Evolutionary conservation across 495 filamentous ascomycete species (phyloP).

Genomic region (Letharia columbiana): DNA sequence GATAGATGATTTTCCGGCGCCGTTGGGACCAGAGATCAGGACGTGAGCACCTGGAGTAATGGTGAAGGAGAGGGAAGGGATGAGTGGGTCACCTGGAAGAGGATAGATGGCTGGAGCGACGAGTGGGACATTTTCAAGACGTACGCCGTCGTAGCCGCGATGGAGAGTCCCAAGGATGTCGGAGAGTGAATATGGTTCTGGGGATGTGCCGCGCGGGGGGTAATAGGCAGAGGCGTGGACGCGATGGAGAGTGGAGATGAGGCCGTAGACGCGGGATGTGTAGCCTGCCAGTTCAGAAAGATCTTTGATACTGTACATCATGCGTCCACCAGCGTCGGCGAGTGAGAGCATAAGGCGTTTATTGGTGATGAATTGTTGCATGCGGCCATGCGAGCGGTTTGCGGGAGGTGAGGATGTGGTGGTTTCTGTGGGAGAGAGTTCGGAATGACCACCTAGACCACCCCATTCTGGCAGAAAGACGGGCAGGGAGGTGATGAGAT

Average conservation of each 20-base stretch:
- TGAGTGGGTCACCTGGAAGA: constrained; percentile 79
- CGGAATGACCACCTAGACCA: constrained; percentile 62
- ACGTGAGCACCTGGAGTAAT: constrained; percentile 86
- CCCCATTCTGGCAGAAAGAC: constrained; percentile 95
- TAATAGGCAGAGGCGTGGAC: constrained; percentile 87
- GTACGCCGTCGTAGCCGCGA: constrained; percentile 87
- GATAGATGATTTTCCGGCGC: constrained; percentile 87
- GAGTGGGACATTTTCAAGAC: constrained; percentile 87
- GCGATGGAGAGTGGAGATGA: constrained; percentile 89
- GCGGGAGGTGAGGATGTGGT: constrained; percentile 26
- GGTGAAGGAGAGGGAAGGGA: constrained; percentile 78
- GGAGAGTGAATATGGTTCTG: constrained; percentile 77
- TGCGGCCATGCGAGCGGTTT: constrained; percentile 68
- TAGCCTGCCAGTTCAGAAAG: constrained; percentile 93
- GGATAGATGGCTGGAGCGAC: constrained; percentile 75
- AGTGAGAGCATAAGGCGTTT: constrained; percentile 97
- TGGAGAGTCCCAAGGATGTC: constrained; percentile 90
- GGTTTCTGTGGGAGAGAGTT: constrained; percentile 41
- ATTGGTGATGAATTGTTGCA: constrained; percentile 99
- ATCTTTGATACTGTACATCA: constrained; percentile 99
- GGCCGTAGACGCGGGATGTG: constrained; percentile 89
- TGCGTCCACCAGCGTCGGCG: constrained; percentile 89
- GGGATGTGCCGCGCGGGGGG: constrained; percentile 51
- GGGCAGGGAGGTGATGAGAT: constrained; percentile 82
- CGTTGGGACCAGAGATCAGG: constrained; percentile 90